Evolutionary conservation across 352 stramenopile species (phyloP).

Genomic region (Phytopythium mirpurense): DNA sequence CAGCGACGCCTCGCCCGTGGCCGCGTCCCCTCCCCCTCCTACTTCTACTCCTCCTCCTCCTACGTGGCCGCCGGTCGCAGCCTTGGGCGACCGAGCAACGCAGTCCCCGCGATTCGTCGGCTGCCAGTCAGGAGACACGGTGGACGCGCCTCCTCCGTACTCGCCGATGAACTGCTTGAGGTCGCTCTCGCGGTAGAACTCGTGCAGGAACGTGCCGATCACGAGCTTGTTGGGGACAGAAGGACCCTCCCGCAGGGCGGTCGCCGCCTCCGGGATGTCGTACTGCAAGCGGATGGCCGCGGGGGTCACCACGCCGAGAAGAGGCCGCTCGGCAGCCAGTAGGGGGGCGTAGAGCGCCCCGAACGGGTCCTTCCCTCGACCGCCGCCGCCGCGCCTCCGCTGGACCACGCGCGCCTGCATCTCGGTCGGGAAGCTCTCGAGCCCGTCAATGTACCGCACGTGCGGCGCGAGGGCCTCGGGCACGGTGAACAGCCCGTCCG

Average conservation of each 20-base stretch:
- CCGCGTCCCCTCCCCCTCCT: neutral
- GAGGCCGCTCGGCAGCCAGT: neutral
- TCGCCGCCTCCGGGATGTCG: constrained; percentile 31
- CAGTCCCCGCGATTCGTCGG: constrained; percentile 38
- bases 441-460: constrained; percentile 56
- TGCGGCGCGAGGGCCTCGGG: constrained; percentile 29
- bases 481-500: constrained; percentile 27
- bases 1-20: constrained; percentile 65
- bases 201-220: constrained; percentile 63
- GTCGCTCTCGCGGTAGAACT: constrained; percentile 62
- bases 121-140: constrained; percentile 2
- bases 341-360: constrained; percentile 18
- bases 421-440: constrained; percentile 70
- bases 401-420: constrained; percentile 50
- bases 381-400: constrained; percentile 10
- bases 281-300: constrained; percentile 52
- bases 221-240: constrained; percentile 36
- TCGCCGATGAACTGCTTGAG: constrained; percentile 35
- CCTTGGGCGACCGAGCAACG: constrained; percentile 9
- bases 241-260: constrained; percentile 11
- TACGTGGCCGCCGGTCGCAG: no score
- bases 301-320: constrained; percentile 31
- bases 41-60: no score
- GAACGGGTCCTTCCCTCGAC: constrained; percentile 31
- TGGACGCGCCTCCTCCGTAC: constrained; percentile 6